Base-by-base conservation (phyloP, 768 basidiomycete species). In the Tulasnella sp. region DNA sequence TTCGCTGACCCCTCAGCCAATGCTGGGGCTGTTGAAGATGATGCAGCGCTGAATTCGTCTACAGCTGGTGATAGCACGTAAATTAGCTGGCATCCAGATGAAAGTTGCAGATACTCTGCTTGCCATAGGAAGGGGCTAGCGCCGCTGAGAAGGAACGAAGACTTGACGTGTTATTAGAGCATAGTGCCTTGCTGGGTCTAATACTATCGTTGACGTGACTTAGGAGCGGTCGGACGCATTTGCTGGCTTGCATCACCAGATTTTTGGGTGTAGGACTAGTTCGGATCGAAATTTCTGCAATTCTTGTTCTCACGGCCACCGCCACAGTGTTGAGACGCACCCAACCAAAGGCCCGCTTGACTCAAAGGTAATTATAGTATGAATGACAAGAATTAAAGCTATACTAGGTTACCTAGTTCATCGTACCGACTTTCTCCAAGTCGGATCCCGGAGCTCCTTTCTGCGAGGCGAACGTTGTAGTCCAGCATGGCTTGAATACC, bases 361-460 rank as follows among this genome's bases (percentile, higher is more conserved):
- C 0, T 10, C 21, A 52, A 10, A 52, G 7, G 9, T 0, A n/a
- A 2, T 52, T 52, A 52, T 52, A 10, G n/a, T 24, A 52, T 52
- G 12, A n/a, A 52, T n/a, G 7, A 52, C 52, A 24, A 24, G 7
- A 12, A 52, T 24, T 68, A 68, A 31, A 68, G 27, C 62, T 68
- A 75, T 56, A 75, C 34, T 48, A 75, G 34, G 19, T 75, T 56
- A 27, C 75, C 75, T 36, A 56, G 36, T 2, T 56, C 44, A 48
- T 75, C 44, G 75, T 75, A 75, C 46, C 46, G 75, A 75, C 38
- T 46, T 46, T 71, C n/a, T 4, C 78, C 78, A n/a, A 79, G 71
- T 21, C 40, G 38, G 42, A 74, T 46, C 6, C 78, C 72, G 34
- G 71, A 62, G 21, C 38, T 71, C 38, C 42, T 71, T 71, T 79